phyloP scores from a whole-genome alignment of 2,329 filamentous ascomycete species.

The Aspergillus quadricinctus region DNA sequence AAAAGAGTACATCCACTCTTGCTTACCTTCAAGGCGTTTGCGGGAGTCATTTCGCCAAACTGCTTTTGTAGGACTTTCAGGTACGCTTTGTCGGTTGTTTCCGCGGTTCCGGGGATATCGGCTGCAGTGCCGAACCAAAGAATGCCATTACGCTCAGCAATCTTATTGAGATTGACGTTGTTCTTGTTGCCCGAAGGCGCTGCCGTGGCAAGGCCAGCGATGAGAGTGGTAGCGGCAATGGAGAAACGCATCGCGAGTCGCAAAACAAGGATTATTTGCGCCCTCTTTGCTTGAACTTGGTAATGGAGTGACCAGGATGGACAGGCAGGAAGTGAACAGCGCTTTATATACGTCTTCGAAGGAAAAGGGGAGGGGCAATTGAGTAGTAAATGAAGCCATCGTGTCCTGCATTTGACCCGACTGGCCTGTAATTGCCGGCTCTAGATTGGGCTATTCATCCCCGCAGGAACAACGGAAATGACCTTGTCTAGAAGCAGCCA shows the following conservation, averaged over 20 bases:
- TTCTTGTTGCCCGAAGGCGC: not conserved
- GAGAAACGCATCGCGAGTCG: not conserved
- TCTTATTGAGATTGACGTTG: conserved; percentile 41
- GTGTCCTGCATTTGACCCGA: not conserved
- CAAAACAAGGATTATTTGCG: not conserved
- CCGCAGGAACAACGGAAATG: not conserved
- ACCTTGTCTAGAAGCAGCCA: not conserved
- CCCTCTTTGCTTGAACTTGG: no score
- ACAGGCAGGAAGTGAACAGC: not conserved
- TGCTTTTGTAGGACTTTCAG: conserved; percentile 50
- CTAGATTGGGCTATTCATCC: not conserved
- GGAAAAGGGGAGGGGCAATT: not conserved
- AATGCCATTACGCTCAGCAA: conserved; percentile 52
- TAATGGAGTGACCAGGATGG: no score
- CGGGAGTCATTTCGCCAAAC: conserved; percentile 61
- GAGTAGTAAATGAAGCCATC: not conserved
- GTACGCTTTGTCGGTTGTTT: conserved; percentile 51
- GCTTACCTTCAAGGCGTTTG: conserved; percentile 51
- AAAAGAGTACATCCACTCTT: not conserved
- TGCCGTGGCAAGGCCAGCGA: not conserved
- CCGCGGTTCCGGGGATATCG: conserved; percentile 43
- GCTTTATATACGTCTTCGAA: not conserved
- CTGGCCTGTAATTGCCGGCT: not conserved
- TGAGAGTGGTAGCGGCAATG: not conserved
- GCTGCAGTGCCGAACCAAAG: conserved; percentile 54